Conservation (phyloP, 2,329 filamentous ascomycete genomes). For the Colletotrichum cuscutae region DNA sequence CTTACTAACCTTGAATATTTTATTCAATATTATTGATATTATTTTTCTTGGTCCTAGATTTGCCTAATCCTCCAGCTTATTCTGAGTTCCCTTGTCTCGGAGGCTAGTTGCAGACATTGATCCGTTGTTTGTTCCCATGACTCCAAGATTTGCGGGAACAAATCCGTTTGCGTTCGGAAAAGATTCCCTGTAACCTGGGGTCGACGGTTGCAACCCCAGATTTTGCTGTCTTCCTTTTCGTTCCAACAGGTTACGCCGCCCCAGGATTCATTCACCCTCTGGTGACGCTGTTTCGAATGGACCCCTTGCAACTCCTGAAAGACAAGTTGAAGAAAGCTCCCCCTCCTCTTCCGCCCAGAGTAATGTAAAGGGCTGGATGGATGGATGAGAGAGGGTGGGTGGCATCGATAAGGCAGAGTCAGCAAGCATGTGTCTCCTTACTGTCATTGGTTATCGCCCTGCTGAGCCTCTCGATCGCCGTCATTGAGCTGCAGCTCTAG, state of each 20-base stretch:
- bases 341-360: neutral
- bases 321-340: neutral
- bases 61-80: neutral
- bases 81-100: neutral
- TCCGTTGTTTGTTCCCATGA: slow-evolving; percentile 28
- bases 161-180: slow-evolving; percentile 32
- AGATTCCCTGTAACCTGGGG: slow-evolving; percentile 5
- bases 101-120: slow-evolving; percentile 26
- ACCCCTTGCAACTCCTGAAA: neutral
- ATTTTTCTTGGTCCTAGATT: neutral
- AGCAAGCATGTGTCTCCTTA: neutral
- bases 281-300: neutral
- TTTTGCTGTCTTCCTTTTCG: neutral
- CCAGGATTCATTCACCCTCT: neutral
- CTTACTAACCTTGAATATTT: no score
- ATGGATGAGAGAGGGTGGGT: slow-evolving; percentile 8
- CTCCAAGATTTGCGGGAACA: neutral
- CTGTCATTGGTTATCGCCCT: slow-evolving; percentile 1
- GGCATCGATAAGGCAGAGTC: slow-evolving; percentile 10
- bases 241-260: neutral
- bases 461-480: slow-evolving; percentile 19
- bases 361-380: neutral
- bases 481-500: slow-evolving; percentile 19
- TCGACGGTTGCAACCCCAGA: slow-evolving; percentile 18
- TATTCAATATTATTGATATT: neutral